phyloP scores from a whole-genome alignment of 106 monocot species.

The Amphibolis antarctica region DNA sequence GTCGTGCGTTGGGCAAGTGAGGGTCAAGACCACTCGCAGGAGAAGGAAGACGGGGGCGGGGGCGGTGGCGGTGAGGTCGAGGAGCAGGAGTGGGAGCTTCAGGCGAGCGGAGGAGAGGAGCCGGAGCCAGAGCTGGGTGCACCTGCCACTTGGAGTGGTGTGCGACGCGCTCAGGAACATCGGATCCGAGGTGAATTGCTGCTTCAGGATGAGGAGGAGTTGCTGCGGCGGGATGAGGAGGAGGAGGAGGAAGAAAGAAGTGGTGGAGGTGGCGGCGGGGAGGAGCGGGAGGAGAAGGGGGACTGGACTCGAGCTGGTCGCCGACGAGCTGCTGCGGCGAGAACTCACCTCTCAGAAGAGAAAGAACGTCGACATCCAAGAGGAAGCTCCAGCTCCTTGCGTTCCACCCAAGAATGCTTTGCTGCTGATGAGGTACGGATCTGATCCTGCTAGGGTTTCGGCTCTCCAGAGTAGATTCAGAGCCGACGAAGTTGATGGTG shows the following conservation, averaged over 20 bases:
- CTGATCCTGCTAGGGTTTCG: conserved; percentile 83
- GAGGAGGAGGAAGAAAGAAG: not conserved
- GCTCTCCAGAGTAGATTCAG: conserved; percentile 58
- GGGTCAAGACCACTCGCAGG: conserved; percentile 2
- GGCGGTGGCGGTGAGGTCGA: conserved; percentile 8
- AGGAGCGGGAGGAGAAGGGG: not conserved
- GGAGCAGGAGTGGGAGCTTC: conserved; percentile 7
- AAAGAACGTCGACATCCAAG: conserved; percentile 20
- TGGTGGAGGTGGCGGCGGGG: conserved; percentile 2
- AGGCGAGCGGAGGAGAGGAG: conserved; percentile 6
- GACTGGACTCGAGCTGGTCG: not conserved
- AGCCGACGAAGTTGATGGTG: conserved; percentile 13
- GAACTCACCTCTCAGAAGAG: conserved; percentile 1
- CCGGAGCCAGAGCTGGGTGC: conserved; percentile 27
- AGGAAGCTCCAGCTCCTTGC: conserved; percentile 32
- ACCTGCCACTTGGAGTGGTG: conserved; percentile 25
- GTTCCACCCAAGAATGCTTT: conserved; percentile 86
- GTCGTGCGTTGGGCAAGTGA: conserved; percentile 7
- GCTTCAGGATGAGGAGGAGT: conserved; percentile 15
- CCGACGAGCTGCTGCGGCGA: not conserved
- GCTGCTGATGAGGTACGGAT: conserved; percentile 89
- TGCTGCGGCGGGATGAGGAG: conserved; percentile 15
- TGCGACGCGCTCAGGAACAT: conserved; percentile 34
- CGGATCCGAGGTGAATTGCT: conserved; percentile 45
- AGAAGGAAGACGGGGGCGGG: not conserved